These are phyloP conservation scores for Penicillium sp. DNA, from an alignment of 2,329 filamentous ascomycete species.

Conservation along the genomic window DNA sequence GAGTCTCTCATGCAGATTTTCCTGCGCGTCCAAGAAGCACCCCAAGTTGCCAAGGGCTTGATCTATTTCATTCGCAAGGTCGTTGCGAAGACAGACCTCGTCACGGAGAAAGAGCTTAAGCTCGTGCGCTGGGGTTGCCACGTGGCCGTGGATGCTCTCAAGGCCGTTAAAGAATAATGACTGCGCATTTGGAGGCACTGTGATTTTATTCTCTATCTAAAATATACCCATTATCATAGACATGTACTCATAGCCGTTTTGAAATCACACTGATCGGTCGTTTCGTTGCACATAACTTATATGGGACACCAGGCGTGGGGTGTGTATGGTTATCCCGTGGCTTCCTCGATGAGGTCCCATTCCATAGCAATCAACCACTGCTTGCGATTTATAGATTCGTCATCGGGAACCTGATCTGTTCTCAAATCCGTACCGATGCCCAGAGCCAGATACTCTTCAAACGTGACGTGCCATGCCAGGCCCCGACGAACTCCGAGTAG, in stretches of 20 bases:
- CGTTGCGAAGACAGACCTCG: slow-evolving; percentile 65
- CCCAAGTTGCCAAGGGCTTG: slow-evolving; percentile 71
- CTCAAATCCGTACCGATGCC: not conserved
- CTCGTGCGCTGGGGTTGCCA: slow-evolving; percentile 51
- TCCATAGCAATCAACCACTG: slow-evolving; percentile 43
- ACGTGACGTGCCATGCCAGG: slow-evolving; percentile 40
- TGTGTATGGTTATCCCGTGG: not conserved
- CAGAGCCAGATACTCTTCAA: slow-evolving; percentile 17
- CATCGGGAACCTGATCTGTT: not conserved
- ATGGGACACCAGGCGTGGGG: not conserved
- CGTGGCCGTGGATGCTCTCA: slow-evolving; percentile 45
- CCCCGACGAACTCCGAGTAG: slow-evolving; percentile 36
- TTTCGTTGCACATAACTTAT: slow-evolving; percentile 1
- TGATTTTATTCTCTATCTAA: slow-evolving; percentile 12
- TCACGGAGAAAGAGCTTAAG: slow-evolving; percentile 54
- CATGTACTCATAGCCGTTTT: slow-evolving; percentile 11
- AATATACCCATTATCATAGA: slow-evolving; percentile 22
- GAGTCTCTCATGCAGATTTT: slow-evolving; percentile 67
- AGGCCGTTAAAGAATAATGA: slow-evolving; percentile 33
- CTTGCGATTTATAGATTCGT: not conserved
- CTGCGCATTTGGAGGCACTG: slow-evolving; percentile 1
- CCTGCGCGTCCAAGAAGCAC: slow-evolving; percentile 62
- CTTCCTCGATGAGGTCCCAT: slow-evolving; percentile 38
- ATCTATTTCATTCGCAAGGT: slow-evolving; percentile 79
- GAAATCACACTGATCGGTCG: slow-evolving; percentile 2